Evolutionary conservation across 768 basidiomycete genomes (phyloP), one percentile per base, ranked within the genome.

Genomic region (Suillus subluteus): DNA sequence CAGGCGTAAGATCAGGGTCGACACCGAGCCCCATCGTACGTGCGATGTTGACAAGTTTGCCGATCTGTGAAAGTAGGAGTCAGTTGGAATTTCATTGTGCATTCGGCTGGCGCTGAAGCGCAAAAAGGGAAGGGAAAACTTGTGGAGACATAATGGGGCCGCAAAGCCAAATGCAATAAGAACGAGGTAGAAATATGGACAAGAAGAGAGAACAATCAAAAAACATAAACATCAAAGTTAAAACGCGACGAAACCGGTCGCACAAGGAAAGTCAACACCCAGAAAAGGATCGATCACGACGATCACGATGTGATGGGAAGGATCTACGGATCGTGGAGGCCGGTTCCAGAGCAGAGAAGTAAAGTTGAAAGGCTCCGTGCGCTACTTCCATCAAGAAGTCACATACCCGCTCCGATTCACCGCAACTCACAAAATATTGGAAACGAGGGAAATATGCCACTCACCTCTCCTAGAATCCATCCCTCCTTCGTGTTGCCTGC

Each of bases 1-100:
- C 80, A 0, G 81, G 77, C 65, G 80, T 80, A 67, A 85, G 85
- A 67, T 86, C 86, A 0, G 88, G 86, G 69, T 92, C 91, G 37
- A 78, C 76, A 16, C 81, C 82, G 9, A 93, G 81, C 1, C 89
- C 90, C 81, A 91, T 86, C 65, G 79, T 79, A 8, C 89, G 82
- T 12, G 90, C 90, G 8, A 86, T 74, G 68, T 86, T 89, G 62
- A 92, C 84, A 79, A 91, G 83, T 78, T 91, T 91, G 26, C 89
- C 89, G 15, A 89, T 81, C 88, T 89, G 9, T 41, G n/a, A 21
- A 23, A 40, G 58, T 4, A 40, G 11, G 16, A 30, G 23, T 59
- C 4, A 59, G 40, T 30, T 21, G 9, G 5, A 0, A 18, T 41
- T 41, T 41, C 58, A 15, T 40, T 58, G 16, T 4, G 58, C 15